Evolutionary conservation across 352 stramenopile species (phyloP).

Genomic region (Globisporangium orthogonon): DNA sequence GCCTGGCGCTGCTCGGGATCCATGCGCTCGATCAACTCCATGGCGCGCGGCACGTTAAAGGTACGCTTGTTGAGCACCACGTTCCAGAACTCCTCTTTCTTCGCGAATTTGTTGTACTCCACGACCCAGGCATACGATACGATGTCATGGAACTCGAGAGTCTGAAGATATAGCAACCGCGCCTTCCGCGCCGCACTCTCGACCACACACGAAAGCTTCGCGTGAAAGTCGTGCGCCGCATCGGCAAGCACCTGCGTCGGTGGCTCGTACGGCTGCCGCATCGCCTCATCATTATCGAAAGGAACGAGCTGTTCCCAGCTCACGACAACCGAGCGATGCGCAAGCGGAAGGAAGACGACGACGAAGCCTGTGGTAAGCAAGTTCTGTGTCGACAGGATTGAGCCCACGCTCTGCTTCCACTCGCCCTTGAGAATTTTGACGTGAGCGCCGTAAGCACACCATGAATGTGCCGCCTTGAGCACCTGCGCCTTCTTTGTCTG

Average conservation of each 20-base stretch:
- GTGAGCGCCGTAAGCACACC: slow-evolving; percentile 41
- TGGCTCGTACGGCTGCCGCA: slow-evolving; percentile 35
- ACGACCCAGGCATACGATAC: slow-evolving; percentile 61
- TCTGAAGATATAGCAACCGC: slow-evolving; percentile 55
- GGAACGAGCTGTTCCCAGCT: slow-evolving; percentile 46
- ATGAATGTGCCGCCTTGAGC: slow-evolving; percentile 32
- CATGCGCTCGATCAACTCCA: slow-evolving; percentile 58
- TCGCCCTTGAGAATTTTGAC: slow-evolving; percentile 43
- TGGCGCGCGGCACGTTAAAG: slow-evolving; percentile 37
- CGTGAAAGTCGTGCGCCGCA: slow-evolving; percentile 29
- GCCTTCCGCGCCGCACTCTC: slow-evolving; percentile 26
- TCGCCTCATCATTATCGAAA: slow-evolving; percentile 30
- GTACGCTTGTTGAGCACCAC: slow-evolving; percentile 64
- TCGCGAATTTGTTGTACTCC: slow-evolving; percentile 46
- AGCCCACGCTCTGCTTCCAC: slow-evolving; percentile 38
- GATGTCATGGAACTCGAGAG: slow-evolving; percentile 62
- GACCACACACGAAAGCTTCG: slow-evolving; percentile 26
- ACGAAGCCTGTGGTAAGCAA: slow-evolving; percentile 50
- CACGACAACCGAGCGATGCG: slow-evolving; percentile 50
- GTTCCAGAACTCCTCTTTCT: slow-evolving; percentile 68
- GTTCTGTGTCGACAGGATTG: slow-evolving; percentile 61
- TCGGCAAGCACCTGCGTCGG: slow-evolving; percentile 22
- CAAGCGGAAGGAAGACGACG: slow-evolving; percentile 46
- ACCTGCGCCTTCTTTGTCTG: slow-evolving; percentile 25
- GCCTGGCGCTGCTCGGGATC: slow-evolving; percentile 39